Evolutionary conservation across 2,329 filamentous ascomycete species (phyloP).

Genomic region (Ramularia endophylla): DNA sequence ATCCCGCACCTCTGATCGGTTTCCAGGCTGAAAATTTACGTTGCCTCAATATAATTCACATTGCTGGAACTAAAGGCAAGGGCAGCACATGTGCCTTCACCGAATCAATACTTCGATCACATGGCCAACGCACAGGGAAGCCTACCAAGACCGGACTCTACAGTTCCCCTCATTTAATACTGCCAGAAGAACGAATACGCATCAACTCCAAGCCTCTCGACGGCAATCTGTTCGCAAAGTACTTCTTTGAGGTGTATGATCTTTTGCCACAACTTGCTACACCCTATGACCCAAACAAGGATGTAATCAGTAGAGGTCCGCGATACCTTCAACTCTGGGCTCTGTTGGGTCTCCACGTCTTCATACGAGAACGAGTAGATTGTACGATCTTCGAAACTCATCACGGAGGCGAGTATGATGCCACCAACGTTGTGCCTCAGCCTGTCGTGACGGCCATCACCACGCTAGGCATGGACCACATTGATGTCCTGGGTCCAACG

Average conservation of each 20-base stretch:
- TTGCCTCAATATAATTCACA: constrained; percentile 55
- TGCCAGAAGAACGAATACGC: constrained; percentile 74
- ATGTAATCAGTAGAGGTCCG: constrained; percentile 43
- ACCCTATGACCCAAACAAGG: constrained; percentile 52
- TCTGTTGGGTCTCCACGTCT: constrained; percentile 77
- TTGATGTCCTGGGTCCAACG: constrained; percentile 68
- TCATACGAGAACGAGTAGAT: constrained; percentile 67
- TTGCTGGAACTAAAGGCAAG: constrained; percentile 92
- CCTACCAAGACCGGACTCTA: constrained; percentile 59
- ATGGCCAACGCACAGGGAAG: constrained; percentile 43
- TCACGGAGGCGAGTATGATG: constrained; percentile 86
- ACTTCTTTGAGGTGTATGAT: constrained; percentile 82
- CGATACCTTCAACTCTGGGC: constrained; percentile 82
- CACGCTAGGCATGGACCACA: constrained; percentile 80
- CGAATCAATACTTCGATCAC: constrained; percentile 59
- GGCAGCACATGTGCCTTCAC: constrained; percentile 79
- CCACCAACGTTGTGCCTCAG: constrained; percentile 72
- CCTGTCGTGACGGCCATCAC: constrained; percentile 68
- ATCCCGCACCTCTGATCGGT: background rate
- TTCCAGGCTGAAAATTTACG: constrained; percentile 17
- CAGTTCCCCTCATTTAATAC: constrained; percentile 77
- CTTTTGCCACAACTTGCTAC: constrained; percentile 35
- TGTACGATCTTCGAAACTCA: constrained; percentile 83
- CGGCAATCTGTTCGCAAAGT: constrained; percentile 61
- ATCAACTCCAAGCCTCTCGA: constrained; percentile 66